A percentile compares a stretch with the other conserved stretches of the same genome.
These are phyloP conservation scores for Coprinopsis marcescibilis DNA, from an alignment of 768 basidiomycete species.

Conservation along the genomic window DNA sequence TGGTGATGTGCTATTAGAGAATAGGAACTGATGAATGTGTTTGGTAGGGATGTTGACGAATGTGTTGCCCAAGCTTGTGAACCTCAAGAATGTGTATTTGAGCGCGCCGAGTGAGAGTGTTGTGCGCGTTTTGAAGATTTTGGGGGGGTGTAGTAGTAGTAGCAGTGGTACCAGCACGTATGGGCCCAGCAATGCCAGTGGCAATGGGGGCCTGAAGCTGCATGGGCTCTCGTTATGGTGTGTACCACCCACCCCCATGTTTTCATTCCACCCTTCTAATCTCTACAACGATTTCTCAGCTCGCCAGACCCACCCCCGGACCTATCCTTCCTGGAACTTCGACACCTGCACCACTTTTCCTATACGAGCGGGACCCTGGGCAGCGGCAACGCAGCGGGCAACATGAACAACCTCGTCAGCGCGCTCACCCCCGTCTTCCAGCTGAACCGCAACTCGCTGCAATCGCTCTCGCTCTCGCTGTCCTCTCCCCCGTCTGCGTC, in stretches of 20 bases:
- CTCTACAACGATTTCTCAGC: constrained; percentile 18
- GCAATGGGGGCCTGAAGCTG: constrained; percentile 43
- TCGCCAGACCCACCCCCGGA: constrained; percentile 40
- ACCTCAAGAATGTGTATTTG: constrained; percentile 55
- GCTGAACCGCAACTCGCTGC: constrained; percentile 35
- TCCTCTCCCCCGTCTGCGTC: no score
- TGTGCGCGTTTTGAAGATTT: constrained; percentile 42
- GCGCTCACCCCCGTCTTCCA: no score
- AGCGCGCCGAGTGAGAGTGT: constrained; percentile 52
- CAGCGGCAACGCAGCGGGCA: no score
- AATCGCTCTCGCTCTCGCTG: constrained; percentile 41
- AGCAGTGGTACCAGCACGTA: no score
- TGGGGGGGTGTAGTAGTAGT: no score
- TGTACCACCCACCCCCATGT: no score
- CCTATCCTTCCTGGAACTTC: constrained; percentile 42
- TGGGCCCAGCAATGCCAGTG: no score
- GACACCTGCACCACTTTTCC: constrained; percentile 54
- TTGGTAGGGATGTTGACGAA: constrained; percentile 60
- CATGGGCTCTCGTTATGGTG: constrained; percentile 54
- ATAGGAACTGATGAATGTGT: neutral
- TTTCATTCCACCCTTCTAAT: neutral
- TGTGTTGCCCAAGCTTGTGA: constrained; percentile 56
- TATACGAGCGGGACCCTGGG: no score
- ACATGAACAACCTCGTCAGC: no score
- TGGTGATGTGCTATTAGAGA: neutral